A percentile compares a stretch with the other conserved stretches of the same genome.
Conservation (phyloP, 2,329 filamentous ascomycete species). For the Fusarium citri region DNA sequence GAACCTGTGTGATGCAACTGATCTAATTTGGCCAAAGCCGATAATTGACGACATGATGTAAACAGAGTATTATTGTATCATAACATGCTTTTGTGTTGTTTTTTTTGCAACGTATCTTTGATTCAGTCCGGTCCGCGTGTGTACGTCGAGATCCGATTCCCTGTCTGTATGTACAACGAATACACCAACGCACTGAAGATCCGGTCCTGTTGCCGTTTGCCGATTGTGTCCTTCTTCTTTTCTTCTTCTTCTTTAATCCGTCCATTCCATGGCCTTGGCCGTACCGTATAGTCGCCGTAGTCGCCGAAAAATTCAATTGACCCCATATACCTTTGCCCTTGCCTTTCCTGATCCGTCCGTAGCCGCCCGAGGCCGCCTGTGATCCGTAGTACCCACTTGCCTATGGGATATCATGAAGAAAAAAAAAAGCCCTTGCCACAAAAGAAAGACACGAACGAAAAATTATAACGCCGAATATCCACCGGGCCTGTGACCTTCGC, state of each 20-base stretch:
- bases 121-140: conserved; percentile 19
- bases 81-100: conserved; percentile 33
- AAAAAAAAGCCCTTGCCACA: conserved; percentile 36
- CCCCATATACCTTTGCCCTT: conserved; percentile 31
- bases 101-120: conserved; percentile 13
- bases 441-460: conserved; percentile 36
- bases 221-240: conserved; percentile 27
- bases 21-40: not conserved
- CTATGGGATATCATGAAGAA: conserved; percentile 46
- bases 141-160: conserved; percentile 20
- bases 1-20: not conserved
- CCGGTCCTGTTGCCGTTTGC: conserved; percentile 42
- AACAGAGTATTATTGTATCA: conserved; percentile 35
- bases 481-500: conserved; percentile 30
- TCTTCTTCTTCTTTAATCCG: conserved; percentile 13
- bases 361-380: conserved; percentile 38
- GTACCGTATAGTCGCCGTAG: conserved; percentile 33
- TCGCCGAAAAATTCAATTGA: conserved; percentile 36
- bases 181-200: conserved; percentile 34
- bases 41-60: conserved; percentile 6
- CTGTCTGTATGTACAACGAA: conserved; percentile 39
- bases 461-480: conserved; percentile 43
- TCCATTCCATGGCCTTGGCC: conserved; percentile 25
- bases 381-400: conserved; percentile 42
- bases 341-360: conserved; percentile 37